Evolutionary conservation across 2,329 filamentous ascomycete species (phyloP).

Genomic region (Cercospora sp.): DNA sequence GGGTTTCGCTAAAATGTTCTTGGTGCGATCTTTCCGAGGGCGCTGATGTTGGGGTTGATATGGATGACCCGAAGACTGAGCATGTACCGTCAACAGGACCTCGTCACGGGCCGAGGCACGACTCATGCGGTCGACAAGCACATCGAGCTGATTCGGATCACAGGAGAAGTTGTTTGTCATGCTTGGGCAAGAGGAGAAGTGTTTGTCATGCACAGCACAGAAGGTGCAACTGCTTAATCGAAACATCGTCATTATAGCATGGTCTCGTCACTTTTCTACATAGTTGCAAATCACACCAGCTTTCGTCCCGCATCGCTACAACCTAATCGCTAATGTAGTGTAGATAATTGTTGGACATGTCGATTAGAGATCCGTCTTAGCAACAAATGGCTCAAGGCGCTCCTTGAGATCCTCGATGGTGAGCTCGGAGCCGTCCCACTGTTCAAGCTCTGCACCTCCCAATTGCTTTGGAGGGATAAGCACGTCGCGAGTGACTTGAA

Average conservation of each 20-base stretch:
- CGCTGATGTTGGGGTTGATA: neutral
- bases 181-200: neutral
- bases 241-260: neutral
- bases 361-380: slow-evolving; percentile 33
- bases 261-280: slow-evolving; percentile 4
- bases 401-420: slow-evolving; percentile 62
- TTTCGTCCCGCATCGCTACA: neutral
- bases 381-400: slow-evolving; percentile 52
- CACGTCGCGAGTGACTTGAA: slow-evolving; percentile 73
- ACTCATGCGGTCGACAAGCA: neutral
- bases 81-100: neutral
- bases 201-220: neutral
- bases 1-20: slow-evolving; percentile 7
- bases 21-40: neutral
- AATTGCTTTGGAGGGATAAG: slow-evolving; percentile 71
- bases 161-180: neutral
- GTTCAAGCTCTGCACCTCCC: slow-evolving; percentile 41
- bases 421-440: slow-evolving; percentile 54
- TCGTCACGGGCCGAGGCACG: slow-evolving; percentile 4
- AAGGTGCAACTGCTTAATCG: neutral
- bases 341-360: neutral
- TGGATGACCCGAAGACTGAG: slow-evolving; percentile 8
- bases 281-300: neutral
- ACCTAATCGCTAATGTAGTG: neutral
- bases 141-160: neutral